A percentile compares a stretch with the other conserved stretches of the same genome.
Evolutionary conservation across 2,329 filamentous ascomycete species (phyloP).

Genomic region (Neopestalotiopsis sp.): DNA sequence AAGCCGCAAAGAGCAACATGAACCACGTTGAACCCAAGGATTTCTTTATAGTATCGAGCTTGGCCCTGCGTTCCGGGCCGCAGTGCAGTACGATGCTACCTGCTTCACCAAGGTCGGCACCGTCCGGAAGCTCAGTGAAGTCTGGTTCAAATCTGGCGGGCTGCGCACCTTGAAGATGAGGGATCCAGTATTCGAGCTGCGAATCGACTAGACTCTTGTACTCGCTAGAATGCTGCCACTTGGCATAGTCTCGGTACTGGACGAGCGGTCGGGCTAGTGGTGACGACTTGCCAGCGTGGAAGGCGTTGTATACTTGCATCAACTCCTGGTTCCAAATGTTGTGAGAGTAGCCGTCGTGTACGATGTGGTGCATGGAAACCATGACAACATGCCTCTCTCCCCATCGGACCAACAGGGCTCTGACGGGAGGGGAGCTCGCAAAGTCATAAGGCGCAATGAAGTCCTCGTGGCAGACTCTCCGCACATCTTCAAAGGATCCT

Average conservation of each 20-base stretch:
- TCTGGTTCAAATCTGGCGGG: background rate
- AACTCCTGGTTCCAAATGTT: background rate
- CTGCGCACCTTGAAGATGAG: background rate
- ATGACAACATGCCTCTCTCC: background rate
- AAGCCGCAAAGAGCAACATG: background rate
- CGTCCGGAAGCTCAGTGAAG: background rate
- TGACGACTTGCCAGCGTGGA: background rate
- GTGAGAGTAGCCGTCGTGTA: constrained; percentile 1
- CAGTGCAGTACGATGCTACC: background rate
- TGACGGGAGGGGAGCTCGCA: background rate
- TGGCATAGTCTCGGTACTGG: background rate
- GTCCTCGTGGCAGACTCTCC: background rate
- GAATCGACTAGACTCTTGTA: background rate
- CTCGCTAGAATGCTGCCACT: background rate
- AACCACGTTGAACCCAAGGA: background rate
- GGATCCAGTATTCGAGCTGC: background rate
- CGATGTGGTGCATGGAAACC: background rate
- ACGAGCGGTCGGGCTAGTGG: background rate
- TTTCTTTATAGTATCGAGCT: background rate
- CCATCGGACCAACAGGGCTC: background rate
- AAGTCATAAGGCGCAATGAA: background rate
- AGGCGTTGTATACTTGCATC: background rate
- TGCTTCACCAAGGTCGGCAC: background rate
- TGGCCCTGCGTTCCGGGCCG: background rate
- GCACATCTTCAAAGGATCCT: background rate